Percentiles rank a stretch among this genome's conserved stretches.
Conservation (phyloP, 352 stramenopile genomes). For the Phytophthora macrochlamydospora region DNA sequence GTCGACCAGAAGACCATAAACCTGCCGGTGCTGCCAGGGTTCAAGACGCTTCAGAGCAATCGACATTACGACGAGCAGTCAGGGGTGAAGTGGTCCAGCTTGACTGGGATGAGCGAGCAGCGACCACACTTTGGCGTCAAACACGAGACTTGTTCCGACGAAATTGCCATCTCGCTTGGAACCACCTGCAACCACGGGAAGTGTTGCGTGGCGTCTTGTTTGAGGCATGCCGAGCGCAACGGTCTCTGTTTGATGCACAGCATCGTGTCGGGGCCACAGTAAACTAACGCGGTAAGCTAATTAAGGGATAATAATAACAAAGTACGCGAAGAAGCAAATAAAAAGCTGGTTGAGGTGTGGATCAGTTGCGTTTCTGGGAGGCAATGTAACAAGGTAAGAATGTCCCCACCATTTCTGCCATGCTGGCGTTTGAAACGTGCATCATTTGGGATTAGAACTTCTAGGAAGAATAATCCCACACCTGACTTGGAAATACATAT, state of each 20-base stretch:
- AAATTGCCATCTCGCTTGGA: constrained; percentile 12
- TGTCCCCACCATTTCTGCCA: constrained; percentile 77
- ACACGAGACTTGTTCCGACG: background rate
- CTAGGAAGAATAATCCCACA: constrained; percentile 84
- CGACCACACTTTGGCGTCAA: constrained; percentile 1
- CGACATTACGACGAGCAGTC: constrained; percentile 6
- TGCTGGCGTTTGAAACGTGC: constrained; percentile 72
- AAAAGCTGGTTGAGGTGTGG: constrained; percentile 31
- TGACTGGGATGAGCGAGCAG: background rate
- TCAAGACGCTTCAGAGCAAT: constrained; percentile 24
- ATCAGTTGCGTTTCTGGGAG: constrained; percentile 76
- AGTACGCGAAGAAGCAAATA: background rate
- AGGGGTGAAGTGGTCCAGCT: constrained; percentile 13
- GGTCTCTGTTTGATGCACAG: constrained; percentile 31
- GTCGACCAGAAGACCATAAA: background rate
- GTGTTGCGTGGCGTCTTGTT: constrained; percentile 20
- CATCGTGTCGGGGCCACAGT: constrained; percentile 8
- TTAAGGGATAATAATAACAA: background rate
- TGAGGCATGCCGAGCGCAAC: constrained; percentile 22
- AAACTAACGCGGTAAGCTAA: constrained; percentile 8
- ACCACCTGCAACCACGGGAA: constrained; percentile 3
- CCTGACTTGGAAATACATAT: constrained; percentile 28
- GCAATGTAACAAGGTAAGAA: constrained; percentile 83
- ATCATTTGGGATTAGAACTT: constrained; percentile 90
- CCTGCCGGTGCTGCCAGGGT: constrained; percentile 31